Percentiles rank a stretch among this genome's conserved stretches.
These are phyloP conservation scores for Skeletonema menzelii DNA, from an alignment of 108 stramenopile genomes.

Conservation along the genomic window DNA sequence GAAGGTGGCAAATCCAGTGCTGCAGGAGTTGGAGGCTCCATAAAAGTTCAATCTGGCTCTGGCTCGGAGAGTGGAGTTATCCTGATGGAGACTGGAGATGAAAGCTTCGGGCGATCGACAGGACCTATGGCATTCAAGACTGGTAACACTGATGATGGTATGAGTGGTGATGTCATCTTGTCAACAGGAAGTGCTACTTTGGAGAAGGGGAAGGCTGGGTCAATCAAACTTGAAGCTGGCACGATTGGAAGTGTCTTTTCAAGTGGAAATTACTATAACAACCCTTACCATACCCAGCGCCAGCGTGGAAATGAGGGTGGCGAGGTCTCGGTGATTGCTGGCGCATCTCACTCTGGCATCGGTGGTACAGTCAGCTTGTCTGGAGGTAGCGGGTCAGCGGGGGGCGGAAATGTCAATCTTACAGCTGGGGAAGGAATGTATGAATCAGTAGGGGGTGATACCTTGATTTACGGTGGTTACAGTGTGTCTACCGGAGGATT, in stretches of 20 bases:
- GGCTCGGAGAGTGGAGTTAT: constrained; percentile 12
- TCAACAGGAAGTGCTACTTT: constrained; percentile 20
- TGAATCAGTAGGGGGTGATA: constrained; percentile 9
- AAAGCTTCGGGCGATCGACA: not conserved
- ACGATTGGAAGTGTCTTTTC: constrained; percentile 6
- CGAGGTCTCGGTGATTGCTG: constrained; percentile 20
- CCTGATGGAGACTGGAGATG: constrained; percentile 1
- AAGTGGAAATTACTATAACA: not conserved
- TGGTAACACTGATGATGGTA: constrained; percentile 5
- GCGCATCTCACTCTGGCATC: constrained; percentile 24
- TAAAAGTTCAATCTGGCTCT: constrained; percentile 3
- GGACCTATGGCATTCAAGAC: constrained; percentile 18
- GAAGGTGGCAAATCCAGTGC: constrained; percentile 13
- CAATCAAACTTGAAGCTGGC: constrained; percentile 13
- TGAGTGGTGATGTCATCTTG: not conserved
- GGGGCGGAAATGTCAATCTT: constrained; percentile 26
- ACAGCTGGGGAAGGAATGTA: constrained; percentile 16
- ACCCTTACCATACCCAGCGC: not conserved
- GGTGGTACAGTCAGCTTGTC: constrained; percentile 24
- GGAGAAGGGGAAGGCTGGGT: constrained; percentile 9
- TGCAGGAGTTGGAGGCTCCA: not conserved
- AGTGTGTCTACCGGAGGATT: constrained; percentile 21
- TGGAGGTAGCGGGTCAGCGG: constrained; percentile 12
- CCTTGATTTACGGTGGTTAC: constrained; percentile 9
- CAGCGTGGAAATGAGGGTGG: constrained; percentile 9